Conservation (phyloP, 148 eudicot genomes). For the Chenopodium formosanum region DNA sequence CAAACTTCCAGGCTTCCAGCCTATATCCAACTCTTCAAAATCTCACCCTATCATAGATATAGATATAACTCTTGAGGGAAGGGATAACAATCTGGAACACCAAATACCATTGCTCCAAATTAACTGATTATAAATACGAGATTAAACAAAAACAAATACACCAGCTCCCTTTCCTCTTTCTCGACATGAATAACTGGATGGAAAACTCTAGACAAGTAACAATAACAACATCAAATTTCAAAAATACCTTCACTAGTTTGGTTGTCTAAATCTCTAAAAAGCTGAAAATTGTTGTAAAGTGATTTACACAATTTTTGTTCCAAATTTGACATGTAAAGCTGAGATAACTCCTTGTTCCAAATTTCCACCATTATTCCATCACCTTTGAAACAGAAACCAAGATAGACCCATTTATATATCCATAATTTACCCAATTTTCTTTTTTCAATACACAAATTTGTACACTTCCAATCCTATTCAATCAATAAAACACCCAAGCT, state of each 20-base stretch:
- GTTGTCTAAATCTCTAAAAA: neutral
- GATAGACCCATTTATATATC: too few species aligned
- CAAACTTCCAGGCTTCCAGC: neutral
- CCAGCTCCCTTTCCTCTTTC: too few species aligned
- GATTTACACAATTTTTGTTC: neutral
- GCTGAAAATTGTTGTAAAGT: neutral
- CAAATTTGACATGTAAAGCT: too few species aligned
- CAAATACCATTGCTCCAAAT: neutral
- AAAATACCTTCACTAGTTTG: too few species aligned
- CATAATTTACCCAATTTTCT: too few species aligned
- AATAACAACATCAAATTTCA: too few species aligned
- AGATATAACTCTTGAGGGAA: neutral
- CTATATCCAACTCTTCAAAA: neutral
- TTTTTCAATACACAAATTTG: too few species aligned
- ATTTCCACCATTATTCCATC: too few species aligned
- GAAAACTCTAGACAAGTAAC: neutral
- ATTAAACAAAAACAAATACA: neutral
- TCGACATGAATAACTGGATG: neutral
- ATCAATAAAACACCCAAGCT: neutral
- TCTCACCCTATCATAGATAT: neutral
- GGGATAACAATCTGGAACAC: neutral
- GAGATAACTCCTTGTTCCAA: too few species aligned
- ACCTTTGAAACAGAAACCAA: too few species aligned
- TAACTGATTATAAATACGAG: neutral
- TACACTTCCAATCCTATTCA: too few species aligned